These are phyloP conservation scores for Fistulina hepatica DNA, from an alignment of 1,284 basidiomycete species.

Conservation along the genomic window DNA sequence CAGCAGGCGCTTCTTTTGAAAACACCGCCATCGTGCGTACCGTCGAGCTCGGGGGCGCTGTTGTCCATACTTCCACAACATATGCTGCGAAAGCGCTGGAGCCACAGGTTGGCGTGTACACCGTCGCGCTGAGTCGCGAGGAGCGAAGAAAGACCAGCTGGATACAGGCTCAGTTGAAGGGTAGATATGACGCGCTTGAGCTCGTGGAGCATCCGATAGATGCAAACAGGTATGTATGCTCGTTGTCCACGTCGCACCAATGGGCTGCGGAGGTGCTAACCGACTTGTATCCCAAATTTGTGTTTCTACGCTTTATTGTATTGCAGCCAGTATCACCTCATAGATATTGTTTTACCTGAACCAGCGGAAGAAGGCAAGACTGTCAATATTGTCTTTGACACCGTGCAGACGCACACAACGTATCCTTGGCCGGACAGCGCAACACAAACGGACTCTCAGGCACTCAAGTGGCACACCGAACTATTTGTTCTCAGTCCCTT, in stretches of 20 bases:
- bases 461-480: slow-evolving; percentile 67
- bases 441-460: slow-evolving; percentile 71
- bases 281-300: background rate
- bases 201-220: slow-evolving; percentile 41
- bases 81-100: slow-evolving; percentile 72
- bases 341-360: slow-evolving; percentile 36
- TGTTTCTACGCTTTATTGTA: slow-evolving; percentile 4
- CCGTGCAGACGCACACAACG: slow-evolving; percentile 66
- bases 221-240: slow-evolving; percentile 35
- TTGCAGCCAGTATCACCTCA: slow-evolving; percentile 30
- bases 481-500: slow-evolving; percentile 79
- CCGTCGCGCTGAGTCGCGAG: slow-evolving; percentile 54
- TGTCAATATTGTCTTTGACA: slow-evolving; percentile 66
- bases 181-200: slow-evolving; percentile 46
- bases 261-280: slow-evolving; percentile 6
- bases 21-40: slow-evolving; percentile 82
- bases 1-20: slow-evolving; percentile 43
- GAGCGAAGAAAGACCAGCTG: slow-evolving; percentile 65
- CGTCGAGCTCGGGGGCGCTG: slow-evolving; percentile 78
- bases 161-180: slow-evolving; percentile 72
- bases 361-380: slow-evolving; percentile 37
- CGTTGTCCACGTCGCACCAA: slow-evolving; percentile 1
- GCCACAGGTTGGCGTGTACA: slow-evolving; percentile 52
- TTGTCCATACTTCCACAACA: slow-evolving; percentile 78
- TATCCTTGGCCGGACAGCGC: slow-evolving; percentile 67